Evolutionary conservation across 805 yeast genomes (phyloP).

Genomic region (Schizosaccharomyces osmophilus): DNA sequence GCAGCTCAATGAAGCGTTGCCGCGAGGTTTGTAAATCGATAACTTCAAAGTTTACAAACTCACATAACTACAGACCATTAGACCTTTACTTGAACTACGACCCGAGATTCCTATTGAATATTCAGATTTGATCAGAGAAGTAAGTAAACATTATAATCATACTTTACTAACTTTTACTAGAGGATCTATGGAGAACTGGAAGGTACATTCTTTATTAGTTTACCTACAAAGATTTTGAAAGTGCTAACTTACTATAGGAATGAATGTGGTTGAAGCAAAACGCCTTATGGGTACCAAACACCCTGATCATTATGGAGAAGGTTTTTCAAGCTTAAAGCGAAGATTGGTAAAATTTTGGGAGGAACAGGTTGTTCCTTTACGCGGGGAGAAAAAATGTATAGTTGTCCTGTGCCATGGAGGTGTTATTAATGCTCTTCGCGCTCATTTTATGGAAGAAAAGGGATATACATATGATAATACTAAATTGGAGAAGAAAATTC

Average conservation of each 20-base stretch:
- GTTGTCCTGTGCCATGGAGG: constrained; percentile 1
- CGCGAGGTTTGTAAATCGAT: not conserved
- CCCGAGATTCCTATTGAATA: not conserved
- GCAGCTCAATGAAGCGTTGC: not conserved
- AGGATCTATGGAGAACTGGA: not conserved
- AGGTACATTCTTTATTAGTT: not conserved
- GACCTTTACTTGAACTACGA: not conserved
- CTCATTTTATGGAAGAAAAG: not conserved
- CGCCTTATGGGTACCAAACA: not conserved
- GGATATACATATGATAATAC: not conserved
- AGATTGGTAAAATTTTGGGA: not conserved
- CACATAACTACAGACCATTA: not conserved
- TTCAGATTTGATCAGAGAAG: not conserved
- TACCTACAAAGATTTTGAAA: not conserved
- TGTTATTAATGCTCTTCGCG: not conserved
- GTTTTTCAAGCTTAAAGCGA: not conserved
- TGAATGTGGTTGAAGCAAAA: not conserved
- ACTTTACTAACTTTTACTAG: not conserved
- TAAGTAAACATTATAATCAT: not conserved
- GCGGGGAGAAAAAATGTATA: not conserved
- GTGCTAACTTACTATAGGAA: not conserved
- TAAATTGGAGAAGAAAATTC: not conserved
- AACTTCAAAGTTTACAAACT: not conserved
- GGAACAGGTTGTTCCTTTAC: not conserved
- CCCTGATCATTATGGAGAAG: not conserved